Conservation (phyloP, 2,329 filamentous ascomycete genomes). For the Paecilomyces formosus region DNA sequence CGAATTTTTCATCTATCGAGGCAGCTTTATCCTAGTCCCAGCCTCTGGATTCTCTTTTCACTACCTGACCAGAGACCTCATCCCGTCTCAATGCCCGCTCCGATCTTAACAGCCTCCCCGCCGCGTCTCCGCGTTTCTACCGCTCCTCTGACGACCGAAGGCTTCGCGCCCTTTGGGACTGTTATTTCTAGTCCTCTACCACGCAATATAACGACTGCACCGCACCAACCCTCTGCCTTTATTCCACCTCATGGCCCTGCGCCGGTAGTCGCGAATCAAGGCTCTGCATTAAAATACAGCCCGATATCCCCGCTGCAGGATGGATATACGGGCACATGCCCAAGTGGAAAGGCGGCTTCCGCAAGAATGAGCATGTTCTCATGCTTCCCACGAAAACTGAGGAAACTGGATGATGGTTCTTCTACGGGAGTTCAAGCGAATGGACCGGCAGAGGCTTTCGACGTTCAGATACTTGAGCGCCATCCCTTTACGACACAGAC, state of each 20-base stretch:
- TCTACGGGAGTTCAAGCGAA: neutral
- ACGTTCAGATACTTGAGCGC: conserved; percentile 70
- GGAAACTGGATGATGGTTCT: conserved; percentile 14
- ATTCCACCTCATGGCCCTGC: conserved; percentile 34
- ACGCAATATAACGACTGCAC: conserved; percentile 41
- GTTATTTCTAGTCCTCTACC: conserved; percentile 67
- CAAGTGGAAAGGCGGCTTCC: conserved; percentile 36
- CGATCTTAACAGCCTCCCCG: conserved; percentile 25
- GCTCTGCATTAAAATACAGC: conserved; percentile 78
- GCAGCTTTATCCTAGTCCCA: neutral
- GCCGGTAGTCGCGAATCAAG: conserved; percentile 69
- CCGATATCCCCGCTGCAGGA: conserved; percentile 68
- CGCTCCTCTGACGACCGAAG: conserved; percentile 57
- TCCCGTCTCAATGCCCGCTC: conserved; percentile 20
- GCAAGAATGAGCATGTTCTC: conserved; percentile 84
- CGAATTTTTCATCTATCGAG: neutral
- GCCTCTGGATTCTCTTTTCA: neutral
- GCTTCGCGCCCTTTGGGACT: conserved; percentile 75
- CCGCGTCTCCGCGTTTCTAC: conserved; percentile 46
- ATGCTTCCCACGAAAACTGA: conserved; percentile 60
- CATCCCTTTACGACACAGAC: conserved; percentile 94
- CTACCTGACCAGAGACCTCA: neutral
- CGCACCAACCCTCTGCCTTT: conserved; percentile 39
- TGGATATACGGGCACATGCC: conserved; percentile 55
- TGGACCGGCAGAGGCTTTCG: conserved; percentile 41